A percentile compares a stretch with the other conserved stretches of the same genome.
Conservation (phyloP, 2,329 filamentous ascomycete genomes). For the Penicillium italicum region DNA sequence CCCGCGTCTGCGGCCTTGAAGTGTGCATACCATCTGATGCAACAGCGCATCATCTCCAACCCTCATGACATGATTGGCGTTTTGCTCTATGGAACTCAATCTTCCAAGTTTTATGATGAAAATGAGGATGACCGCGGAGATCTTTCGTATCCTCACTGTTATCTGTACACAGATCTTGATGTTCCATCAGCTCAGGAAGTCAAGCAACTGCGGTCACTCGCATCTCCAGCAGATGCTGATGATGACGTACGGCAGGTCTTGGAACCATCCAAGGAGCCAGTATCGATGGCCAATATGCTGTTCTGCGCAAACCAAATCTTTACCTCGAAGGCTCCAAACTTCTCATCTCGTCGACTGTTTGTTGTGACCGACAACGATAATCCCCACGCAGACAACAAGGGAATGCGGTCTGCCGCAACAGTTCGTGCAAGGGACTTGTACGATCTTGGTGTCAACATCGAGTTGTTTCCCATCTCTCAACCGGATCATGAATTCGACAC, state of each 20-base stretch:
- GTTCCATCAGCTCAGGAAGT: conserved; percentile 84
- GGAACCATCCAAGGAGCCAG: conserved; percentile 63
- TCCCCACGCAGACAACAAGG: conserved; percentile 71
- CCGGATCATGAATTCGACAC: conserved; percentile 72
- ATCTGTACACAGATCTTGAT: conserved; percentile 83
- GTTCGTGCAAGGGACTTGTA: conserved; percentile 92
- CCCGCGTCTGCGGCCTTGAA: conserved; percentile 81
- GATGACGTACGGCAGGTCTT: conserved; percentile 68
- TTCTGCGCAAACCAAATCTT: conserved; percentile 97
- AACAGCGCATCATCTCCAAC: conserved; percentile 95
- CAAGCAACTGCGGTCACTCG: conserved; percentile 69
- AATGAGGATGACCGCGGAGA: conserved; percentile 55
- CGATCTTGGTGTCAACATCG: conserved; percentile 85
- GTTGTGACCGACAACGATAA: conserved; percentile 93
- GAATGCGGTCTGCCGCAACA: conserved; percentile 69
- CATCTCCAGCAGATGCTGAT: conserved; percentile 72
- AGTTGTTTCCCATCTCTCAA: conserved; percentile 82
- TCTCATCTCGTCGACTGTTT: conserved; percentile 88
- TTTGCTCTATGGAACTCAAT: conserved; percentile 82
- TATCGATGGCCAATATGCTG: conserved; percentile 81
- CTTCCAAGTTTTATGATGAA: conserved; percentile 72
- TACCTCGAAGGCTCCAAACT: conserved; percentile 90
- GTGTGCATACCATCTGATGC: conserved; percentile 92
- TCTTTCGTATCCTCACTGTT: conserved; percentile 81
- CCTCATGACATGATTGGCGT: conserved; percentile 98